Percentiles rank a stretch among this genome's conserved stretches.
Conservation (phyloP, 1,284 basidiomycete species). For the Fomitopsis schrenkii region DNA sequence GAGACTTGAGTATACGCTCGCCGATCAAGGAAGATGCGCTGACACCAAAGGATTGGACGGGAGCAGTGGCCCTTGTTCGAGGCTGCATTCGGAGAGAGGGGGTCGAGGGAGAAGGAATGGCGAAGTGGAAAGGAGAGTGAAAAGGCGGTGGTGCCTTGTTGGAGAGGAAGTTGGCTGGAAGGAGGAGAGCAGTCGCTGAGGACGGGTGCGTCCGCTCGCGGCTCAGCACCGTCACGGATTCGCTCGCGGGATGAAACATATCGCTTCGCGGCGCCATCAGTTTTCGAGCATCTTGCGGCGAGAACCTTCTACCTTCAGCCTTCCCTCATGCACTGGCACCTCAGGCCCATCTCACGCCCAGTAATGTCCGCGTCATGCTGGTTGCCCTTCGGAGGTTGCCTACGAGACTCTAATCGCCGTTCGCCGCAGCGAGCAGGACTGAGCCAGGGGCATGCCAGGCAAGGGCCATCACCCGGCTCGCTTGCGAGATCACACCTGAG, state of each 20-base stretch:
- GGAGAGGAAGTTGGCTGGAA: conserved; percentile 3
- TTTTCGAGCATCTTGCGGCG: conserved; percentile 13
- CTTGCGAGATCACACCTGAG: background rate
- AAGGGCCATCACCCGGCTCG: background rate
- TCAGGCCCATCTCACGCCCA: background rate
- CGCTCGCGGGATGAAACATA: background rate
- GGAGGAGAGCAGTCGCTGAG: conserved; percentile 1
- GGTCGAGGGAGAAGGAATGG: conserved; percentile 2
- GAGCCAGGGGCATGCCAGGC: no score
- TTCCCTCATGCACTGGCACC: background rate
- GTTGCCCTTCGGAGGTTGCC: conserved; percentile 4
- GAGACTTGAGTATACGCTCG: conserved; percentile 23
- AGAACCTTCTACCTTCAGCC: conserved; percentile 14
- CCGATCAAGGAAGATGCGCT: conserved; percentile 25
- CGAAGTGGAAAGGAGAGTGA: conserved; percentile 16
- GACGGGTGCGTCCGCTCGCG: conserved; percentile 1
- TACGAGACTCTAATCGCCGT: background rate
- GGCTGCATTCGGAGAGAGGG: conserved; percentile 12
- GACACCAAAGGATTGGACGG: conserved; percentile 26
- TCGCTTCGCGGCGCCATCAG: background rate
- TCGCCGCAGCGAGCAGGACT: background rate
- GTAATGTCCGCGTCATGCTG: conserved; percentile 5
- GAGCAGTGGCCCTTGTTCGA: conserved; percentile 16
- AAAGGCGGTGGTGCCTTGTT: conserved; percentile 15
- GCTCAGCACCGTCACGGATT: background rate